These are phyloP conservation scores for Aspergillus pseudoviridinutans DNA, from an alignment of 2,329 filamentous ascomycete species.

Conservation along the genomic window DNA sequence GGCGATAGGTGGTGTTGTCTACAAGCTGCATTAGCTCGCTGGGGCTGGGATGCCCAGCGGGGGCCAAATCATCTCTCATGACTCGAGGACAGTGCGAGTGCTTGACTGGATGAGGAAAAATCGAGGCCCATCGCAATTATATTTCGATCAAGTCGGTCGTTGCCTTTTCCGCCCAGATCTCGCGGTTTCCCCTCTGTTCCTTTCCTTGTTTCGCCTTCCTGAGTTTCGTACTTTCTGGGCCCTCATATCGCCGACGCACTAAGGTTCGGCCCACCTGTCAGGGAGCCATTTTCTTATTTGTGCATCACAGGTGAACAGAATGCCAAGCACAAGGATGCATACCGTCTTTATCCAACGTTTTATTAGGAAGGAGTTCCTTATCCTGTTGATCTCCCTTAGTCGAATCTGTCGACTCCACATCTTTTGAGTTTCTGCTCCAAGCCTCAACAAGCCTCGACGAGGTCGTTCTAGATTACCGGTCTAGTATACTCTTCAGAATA, in stretches of 20 bases:
- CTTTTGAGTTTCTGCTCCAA: background rate
- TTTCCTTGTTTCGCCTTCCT: background rate
- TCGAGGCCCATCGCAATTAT: background rate
- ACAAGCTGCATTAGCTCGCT: background rate
- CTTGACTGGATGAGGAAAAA: background rate
- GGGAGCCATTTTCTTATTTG: background rate
- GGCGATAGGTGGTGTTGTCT: slow-evolving; percentile 2
- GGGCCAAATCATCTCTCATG: background rate
- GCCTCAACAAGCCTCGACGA: background rate
- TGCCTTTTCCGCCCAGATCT: background rate
- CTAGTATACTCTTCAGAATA: background rate
- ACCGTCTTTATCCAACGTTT: no score
- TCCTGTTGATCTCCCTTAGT: background rate
- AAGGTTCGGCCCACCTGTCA: background rate
- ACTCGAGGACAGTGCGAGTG: background rate
- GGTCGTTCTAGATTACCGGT: background rate
- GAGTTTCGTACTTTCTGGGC: background rate
- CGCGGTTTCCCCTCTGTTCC: no score
- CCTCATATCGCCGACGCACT: background rate
- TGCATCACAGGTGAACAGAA: background rate
- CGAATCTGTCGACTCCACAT: background rate
- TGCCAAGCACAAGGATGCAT: background rate
- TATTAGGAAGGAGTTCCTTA: no score
- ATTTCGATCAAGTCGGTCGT: background rate
- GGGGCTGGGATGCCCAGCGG: background rate